Evolutionary conservation across 1,139 yeast species (phyloP).

Genomic region (Debaryomyces sp.): DNA sequence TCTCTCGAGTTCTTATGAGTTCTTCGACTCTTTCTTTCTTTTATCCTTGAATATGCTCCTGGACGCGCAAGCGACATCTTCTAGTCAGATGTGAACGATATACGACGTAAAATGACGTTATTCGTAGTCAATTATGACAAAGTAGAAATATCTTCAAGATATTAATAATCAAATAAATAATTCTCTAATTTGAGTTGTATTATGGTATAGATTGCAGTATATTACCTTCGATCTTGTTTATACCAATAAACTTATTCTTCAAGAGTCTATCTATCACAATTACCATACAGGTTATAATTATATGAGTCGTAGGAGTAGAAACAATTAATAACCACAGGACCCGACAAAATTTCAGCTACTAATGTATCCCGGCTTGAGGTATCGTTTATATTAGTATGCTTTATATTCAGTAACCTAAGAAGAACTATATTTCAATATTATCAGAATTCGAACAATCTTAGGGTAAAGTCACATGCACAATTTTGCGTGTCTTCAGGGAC

Average conservation of each 20-base stretch:
- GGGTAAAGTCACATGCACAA: not conserved
- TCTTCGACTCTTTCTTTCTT: constrained; percentile 42
- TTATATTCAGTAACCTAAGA: not conserved
- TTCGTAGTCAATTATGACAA: not conserved
- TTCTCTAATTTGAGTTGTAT: not conserved
- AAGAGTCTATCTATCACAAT: not conserved
- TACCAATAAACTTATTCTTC: not conserved
- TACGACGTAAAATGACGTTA: not conserved
- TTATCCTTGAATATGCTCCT: not conserved
- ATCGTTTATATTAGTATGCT: not conserved
- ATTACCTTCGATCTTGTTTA: not conserved
- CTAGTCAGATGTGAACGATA: not conserved
- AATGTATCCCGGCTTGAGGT: not conserved
- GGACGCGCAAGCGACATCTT: constrained; percentile 1
- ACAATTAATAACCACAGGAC: not conserved
- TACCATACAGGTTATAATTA: not conserved
- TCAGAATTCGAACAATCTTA: not conserved
- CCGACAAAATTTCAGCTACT: not conserved
- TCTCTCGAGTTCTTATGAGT: constrained; percentile 50
- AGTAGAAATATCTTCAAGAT: not conserved
- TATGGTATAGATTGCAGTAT: not conserved
- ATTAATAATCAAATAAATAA: not conserved
- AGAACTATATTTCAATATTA: not conserved
- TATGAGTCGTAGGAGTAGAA: not conserved
- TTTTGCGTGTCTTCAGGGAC: not conserved